Evolutionary conservation across 768 basidiomycete species (phyloP).

Genomic region (Coprinopsis marcescibilis): DNA sequence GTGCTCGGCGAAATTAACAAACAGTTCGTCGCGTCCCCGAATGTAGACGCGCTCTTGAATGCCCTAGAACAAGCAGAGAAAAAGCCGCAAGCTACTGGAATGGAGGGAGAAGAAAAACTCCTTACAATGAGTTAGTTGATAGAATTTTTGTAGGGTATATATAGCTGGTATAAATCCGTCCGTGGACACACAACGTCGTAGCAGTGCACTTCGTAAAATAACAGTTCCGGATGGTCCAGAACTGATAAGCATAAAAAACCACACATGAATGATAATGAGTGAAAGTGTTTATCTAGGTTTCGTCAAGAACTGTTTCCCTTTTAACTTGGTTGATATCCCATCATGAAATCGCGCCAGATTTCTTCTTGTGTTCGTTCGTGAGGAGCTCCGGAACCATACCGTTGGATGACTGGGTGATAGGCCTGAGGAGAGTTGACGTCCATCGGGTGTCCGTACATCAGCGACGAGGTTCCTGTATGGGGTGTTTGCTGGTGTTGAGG

Average conservation of each 20-base stretch:
- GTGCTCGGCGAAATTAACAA: slow-evolving; percentile 86
- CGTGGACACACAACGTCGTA: too few relatives aligned
- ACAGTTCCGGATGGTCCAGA: too few relatives aligned
- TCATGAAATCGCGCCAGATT: slow-evolving; percentile 11
- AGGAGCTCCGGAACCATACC: slow-evolving; percentile 1
- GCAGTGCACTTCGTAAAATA: too few relatives aligned
- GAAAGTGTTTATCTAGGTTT: too few relatives aligned
- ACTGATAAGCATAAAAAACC: too few relatives aligned
- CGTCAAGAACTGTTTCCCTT: not conserved
- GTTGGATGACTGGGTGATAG: slow-evolving; percentile 4
- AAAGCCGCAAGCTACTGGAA: slow-evolving; percentile 8
- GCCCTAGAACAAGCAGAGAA: slow-evolving; percentile 56
- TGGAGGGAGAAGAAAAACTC: slow-evolving; percentile 39
- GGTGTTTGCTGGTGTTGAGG: not conserved
- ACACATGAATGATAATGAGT: not conserved
- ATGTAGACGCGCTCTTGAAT: slow-evolving; percentile 67
- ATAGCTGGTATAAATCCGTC: too few relatives aligned
- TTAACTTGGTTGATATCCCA: slow-evolving; percentile 2
- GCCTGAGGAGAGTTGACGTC: slow-evolving; percentile 5
- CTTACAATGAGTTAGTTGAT: too few relatives aligned
- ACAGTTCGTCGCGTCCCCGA: slow-evolving; percentile 78
- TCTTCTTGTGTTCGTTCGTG: slow-evolving; percentile 7
- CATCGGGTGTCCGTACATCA: slow-evolving; percentile 8
- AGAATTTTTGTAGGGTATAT: too few relatives aligned
- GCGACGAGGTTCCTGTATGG: not conserved